These are phyloP conservation scores for Deinandra increscens DNA, from an alignment of 129 eudicot genomes.

Conservation along the genomic window DNA sequence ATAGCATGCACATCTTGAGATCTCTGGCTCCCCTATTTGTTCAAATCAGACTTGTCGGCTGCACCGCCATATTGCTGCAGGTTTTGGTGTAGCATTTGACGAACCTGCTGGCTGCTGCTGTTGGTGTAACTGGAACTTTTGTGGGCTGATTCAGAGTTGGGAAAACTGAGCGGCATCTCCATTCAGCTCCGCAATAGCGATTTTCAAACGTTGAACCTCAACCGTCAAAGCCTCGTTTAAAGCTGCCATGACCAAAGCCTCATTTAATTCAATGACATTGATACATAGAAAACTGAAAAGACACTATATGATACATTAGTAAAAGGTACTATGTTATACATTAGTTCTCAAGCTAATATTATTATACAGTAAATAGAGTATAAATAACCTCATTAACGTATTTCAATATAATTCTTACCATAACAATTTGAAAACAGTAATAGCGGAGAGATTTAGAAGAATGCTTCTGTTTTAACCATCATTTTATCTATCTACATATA, in stretches of 20 bases:
- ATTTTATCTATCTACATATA: too few species aligned
- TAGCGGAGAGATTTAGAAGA: too few species aligned
- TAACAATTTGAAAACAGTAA: too few species aligned
- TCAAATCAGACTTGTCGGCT: constrained; percentile 48
- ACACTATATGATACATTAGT: too few species aligned
- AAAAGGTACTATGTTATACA: too few species aligned
- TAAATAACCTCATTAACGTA: too few species aligned
- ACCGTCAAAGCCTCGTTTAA: constrained; percentile 78
- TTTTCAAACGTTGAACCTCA: constrained; percentile 80
- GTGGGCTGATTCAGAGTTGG: constrained; percentile 63
- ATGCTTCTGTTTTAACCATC: too few species aligned
- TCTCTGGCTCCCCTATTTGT: constrained; percentile 25
- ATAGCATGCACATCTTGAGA: constrained; percentile 18
- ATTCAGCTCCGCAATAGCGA: constrained; percentile 54
- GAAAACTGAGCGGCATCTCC: constrained; percentile 67
- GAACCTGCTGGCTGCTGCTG: constrained; percentile 49
- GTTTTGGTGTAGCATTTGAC: constrained; percentile 45
- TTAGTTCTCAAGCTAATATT: too few species aligned
- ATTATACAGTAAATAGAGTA: too few species aligned
- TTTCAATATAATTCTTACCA: too few species aligned
- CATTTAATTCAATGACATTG: too few species aligned
- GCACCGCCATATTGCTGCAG: constrained; percentile 41
- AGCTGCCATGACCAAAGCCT: constrained; percentile 55
- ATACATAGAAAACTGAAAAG: too few species aligned
- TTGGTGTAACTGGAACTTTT: constrained; percentile 63